phyloP scores from a whole-genome alignment of 345 rosid genomes.

The Excoecaria cochinchinensis region DNA sequence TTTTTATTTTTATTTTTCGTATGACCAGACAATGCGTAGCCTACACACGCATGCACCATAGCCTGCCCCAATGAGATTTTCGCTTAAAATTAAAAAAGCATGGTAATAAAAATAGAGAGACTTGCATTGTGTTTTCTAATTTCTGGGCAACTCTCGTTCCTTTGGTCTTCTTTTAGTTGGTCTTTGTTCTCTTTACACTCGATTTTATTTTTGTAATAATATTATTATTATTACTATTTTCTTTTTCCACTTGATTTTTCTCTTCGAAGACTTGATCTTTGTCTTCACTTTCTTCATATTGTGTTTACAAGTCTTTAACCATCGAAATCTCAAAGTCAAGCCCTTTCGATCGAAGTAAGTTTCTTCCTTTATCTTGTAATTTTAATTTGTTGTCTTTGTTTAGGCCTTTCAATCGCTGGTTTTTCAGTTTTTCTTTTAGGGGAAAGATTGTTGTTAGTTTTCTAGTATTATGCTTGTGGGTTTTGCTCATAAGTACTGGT shows the following conservation, averaged over 20 bases:
- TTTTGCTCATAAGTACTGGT: background rate
- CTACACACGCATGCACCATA: no score
- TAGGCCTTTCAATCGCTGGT: background rate
- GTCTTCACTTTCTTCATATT: background rate
- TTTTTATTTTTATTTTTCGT: no score
- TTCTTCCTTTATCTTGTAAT: background rate
- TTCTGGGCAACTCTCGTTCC: background rate
- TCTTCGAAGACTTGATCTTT: slow-evolving; percentile 5
- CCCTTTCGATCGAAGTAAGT: background rate
- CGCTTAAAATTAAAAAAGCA: no score
- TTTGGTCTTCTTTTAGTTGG: background rate
- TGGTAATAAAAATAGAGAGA: no score
- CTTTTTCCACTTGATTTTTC: background rate
- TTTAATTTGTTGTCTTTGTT: background rate
- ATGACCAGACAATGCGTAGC: no score
- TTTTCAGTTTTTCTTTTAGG: background rate
- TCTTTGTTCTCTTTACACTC: background rate
- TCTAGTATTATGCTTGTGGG: background rate
- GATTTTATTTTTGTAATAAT: background rate
- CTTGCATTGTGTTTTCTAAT: no score
- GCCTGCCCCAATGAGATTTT: no score
- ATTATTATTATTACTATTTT: background rate
- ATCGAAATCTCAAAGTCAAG: background rate
- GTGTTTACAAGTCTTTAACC: background rate
- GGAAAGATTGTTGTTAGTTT: background rate